These are phyloP conservation scores for Euphorbia tirucalli DNA, from an alignment of 345 rosid species.

Conservation along the genomic window DNA sequence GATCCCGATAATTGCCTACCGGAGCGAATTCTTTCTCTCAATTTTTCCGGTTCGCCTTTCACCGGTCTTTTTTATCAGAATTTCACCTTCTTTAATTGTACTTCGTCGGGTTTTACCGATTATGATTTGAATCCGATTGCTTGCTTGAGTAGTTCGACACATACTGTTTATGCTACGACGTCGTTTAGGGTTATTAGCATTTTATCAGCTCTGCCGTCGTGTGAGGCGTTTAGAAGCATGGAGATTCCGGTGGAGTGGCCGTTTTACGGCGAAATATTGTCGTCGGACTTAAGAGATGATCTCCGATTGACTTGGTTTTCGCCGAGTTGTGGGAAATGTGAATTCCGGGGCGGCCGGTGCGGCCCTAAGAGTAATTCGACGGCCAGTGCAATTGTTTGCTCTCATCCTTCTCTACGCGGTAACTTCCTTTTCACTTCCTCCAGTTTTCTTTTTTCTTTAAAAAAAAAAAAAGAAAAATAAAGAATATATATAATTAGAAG, in stretches of 20 bases:
- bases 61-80: conserved; percentile 34
- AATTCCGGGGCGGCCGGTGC: conserved; percentile 53
- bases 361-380: conserved; percentile 47
- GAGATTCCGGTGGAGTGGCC: conserved; percentile 55
- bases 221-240: conserved; percentile 31
- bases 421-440: conserved; percentile 7
- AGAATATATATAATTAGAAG: too few species aligned
- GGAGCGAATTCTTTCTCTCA: conserved; percentile 45
- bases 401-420: conserved; percentile 39
- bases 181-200: conserved; percentile 17
- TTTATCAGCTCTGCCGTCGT: conserved; percentile 29
- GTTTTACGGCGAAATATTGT: conserved; percentile 38
- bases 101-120: conserved; percentile 25
- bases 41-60: conserved; percentile 59
- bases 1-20: conserved; percentile 66
- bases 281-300: conserved; percentile 42
- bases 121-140: conserved; percentile 48
- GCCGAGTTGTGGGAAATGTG: conserved; percentile 56
- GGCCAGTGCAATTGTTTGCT: conserved; percentile 40
- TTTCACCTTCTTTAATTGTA: conserved; percentile 62
- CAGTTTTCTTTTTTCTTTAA: too few species aligned
- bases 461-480: too few species aligned
- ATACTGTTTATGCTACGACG: conserved; percentile 63
- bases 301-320: conserved; percentile 42
- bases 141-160: conserved; percentile 47